Percentiles rank a stretch among this genome's conserved stretches.
phyloP scores from a whole-genome alignment of 257 asterid species.

The Nicotiana otophora region DNA sequence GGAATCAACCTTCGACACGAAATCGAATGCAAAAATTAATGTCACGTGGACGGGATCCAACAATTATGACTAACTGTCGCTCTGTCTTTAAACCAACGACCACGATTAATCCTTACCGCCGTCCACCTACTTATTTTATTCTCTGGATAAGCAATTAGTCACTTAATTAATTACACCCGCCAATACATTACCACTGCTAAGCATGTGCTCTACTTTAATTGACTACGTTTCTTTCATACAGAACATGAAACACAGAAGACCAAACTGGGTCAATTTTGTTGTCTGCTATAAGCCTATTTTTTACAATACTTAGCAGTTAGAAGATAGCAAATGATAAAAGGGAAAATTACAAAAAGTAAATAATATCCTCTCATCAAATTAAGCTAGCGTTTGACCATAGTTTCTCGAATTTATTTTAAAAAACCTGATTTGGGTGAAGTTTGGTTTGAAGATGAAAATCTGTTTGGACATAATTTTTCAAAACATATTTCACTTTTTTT shows the following conservation, averaged over 20 bases:
- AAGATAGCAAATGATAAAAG: too few species aligned
- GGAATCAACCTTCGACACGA: background rate
- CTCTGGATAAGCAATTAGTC: background rate
- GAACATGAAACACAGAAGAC: background rate
- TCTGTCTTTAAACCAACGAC: background rate
- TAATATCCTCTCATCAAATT: too few species aligned
- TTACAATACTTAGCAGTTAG: background rate
- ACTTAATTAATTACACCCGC: background rate
- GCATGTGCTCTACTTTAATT: background rate
- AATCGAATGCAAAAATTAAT: background rate
- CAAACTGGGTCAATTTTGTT: background rate
- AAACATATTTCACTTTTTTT: too few species aligned
- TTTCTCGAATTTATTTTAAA: too few species aligned
- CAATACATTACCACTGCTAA: background rate
- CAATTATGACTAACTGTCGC: background rate
- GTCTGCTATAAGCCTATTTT: background rate
- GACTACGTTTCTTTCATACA: background rate
- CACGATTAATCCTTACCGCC: background rate
- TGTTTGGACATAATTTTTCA: too few species aligned
- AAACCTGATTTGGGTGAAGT: too few species aligned
- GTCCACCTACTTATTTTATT: background rate
- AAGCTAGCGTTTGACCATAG: too few species aligned
- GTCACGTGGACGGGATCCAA: conserved; percentile 9
- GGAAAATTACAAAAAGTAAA: too few species aligned
- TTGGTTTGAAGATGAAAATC: too few species aligned